Conservation (phyloP, 305 asterid genomes). For the Solanum hybrid region DNA sequence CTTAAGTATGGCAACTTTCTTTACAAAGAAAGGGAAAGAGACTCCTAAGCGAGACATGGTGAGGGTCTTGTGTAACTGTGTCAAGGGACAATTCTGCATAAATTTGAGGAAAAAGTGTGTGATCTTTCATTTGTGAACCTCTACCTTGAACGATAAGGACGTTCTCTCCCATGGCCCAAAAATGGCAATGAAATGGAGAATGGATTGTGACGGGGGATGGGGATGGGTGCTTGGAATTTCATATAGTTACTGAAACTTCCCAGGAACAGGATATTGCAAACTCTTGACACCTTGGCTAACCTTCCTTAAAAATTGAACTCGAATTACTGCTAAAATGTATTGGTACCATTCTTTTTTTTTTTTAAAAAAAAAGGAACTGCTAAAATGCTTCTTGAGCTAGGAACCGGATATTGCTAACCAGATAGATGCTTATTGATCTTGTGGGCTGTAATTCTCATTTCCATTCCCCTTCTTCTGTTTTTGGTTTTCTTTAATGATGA, state of each 20-base stretch:
- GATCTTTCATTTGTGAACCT: not conserved
- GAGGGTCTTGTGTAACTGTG: not conserved
- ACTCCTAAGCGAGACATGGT: not conserved
- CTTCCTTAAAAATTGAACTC: not conserved
- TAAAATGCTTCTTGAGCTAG: not conserved
- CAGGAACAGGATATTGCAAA: not conserved
- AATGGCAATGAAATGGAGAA: not conserved
- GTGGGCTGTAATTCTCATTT: conserved; percentile 3
- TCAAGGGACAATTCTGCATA: not conserved
- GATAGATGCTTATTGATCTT: not conserved
- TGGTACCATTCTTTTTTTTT: not conserved
- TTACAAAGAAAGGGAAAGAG: not conserved
- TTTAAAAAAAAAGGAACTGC: not conserved
- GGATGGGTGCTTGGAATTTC: not conserved
- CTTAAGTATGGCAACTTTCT: not conserved
- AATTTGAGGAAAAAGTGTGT: not conserved
- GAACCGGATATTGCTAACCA: not conserved
- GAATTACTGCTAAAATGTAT: not conserved
- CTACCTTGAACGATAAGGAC: not conserved
- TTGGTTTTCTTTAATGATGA: not conserved
- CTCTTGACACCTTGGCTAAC: not conserved
- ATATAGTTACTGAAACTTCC: not conserved
- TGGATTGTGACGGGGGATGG: not conserved
- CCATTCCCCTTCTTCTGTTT: not conserved
- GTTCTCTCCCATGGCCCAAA: not conserved